Evolutionary conservation across 75 land plant species (phyloP).

Genomic region (Cunninghamia lanceolata): DNA sequence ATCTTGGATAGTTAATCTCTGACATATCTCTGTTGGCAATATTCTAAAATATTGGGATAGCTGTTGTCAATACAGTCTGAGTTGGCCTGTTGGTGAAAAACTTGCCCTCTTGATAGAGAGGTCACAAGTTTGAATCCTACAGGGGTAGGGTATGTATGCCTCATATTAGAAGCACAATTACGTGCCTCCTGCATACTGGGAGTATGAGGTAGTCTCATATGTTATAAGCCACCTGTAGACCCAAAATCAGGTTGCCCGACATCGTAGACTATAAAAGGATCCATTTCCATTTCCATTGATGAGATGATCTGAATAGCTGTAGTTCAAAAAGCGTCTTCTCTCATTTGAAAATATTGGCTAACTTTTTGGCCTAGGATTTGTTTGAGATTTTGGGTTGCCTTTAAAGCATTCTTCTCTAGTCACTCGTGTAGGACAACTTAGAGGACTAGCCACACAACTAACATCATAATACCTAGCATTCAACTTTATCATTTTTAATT

Average conservation of each 20-base stretch:
- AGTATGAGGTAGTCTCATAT: too few species aligned
- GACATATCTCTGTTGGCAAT: neutral
- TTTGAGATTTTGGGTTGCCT: neutral
- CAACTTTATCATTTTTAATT: neutral
- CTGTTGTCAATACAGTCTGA: slow-evolving; percentile 2
- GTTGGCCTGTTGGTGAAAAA: too few species aligned
- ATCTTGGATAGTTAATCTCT: neutral
- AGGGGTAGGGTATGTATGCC: too few species aligned
- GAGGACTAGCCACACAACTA: neutral
- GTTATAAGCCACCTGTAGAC: too few species aligned
- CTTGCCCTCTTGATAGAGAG: too few species aligned
- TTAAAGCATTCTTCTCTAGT: slow-evolving; percentile 1
- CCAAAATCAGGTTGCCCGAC: too few species aligned
- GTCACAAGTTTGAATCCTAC: too few species aligned
- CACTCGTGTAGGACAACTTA: neutral
- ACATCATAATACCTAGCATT: neutral
- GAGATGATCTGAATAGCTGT: neutral
- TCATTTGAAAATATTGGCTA: neutral
- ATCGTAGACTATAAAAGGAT: too few species aligned
- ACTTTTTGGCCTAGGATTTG: neutral
- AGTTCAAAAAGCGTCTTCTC: neutral
- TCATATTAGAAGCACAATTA: too few species aligned
- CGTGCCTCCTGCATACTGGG: too few species aligned
- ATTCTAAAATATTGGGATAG: neutral
- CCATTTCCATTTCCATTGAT: too few species aligned